Evolutionary conservation across 2,329 filamentous ascomycete genomes (phyloP), one percentile per base, ranked within the genome.

Genomic region (Cladosporium sp.): DNA sequence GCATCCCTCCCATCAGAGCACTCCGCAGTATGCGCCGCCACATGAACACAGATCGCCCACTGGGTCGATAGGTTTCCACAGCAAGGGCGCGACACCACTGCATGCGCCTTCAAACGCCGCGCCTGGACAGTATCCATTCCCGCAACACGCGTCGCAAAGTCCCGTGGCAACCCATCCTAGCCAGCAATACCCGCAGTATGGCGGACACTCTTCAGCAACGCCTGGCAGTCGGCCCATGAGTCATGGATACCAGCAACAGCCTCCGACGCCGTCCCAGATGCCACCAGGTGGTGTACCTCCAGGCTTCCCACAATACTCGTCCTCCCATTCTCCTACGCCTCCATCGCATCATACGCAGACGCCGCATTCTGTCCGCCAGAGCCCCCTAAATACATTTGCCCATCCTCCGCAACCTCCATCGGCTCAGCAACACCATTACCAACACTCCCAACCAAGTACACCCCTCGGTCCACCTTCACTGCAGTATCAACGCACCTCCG

Each of bases 381-480:
- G 63, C 51, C 65, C 66, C 28, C 54, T 63, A 6, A 49, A 60
- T 31, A 53, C 52, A 7, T 54, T 48, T 19, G 49, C 44, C 16
- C 67, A 45, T 63, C 69, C 50, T 63, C 66, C 49, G 59, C 67
- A 52, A 59, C 68, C 58, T 57, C 66, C 62, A 58, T 66, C 50
- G 56, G 68, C 58, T 57, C 66, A 53, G 35, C 49, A 58, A 35
- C 66, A 45, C 14, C 35, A 35, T 6, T 67, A 72, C 14, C 72
- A 74, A 51, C 66, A 68, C 14, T 75, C 74, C 5, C 70, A 78
- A 53, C 72, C 75, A 10, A 70, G 69, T 41, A 77, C 76, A 11
- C 76, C 76, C 19, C 65, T 78, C 42, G 75, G 73, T 1, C 76
- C 75, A 22, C 74, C 72, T 45, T 58, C 61, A 48, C 41, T 59